phyloP scores from a whole-genome alignment of 768 basidiomycete genomes.

The Pleurotus salmoneostramineus region DNA sequence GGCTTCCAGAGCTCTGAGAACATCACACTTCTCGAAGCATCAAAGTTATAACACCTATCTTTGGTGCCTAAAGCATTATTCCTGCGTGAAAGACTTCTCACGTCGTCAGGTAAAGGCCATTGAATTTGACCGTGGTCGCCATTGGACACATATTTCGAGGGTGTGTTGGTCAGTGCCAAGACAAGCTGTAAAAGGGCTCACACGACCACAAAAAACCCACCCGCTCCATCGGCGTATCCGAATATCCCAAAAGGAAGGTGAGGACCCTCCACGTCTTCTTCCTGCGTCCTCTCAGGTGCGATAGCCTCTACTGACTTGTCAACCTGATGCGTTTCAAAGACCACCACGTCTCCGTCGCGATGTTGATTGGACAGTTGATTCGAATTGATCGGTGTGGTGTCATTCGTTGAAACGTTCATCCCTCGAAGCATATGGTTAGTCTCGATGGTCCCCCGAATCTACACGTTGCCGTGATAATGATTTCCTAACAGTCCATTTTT shows the following conservation, averaged over 20 bases:
- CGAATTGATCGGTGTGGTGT: not conserved
- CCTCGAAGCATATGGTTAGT: not conserved
- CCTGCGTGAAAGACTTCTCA: too few species aligned
- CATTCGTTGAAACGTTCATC: not conserved
- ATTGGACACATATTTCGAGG: not conserved
- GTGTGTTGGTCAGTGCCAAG: not conserved
- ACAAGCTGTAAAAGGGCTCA: not conserved
- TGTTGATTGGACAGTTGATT: not conserved
- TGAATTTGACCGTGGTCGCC: not conserved
- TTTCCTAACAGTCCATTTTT: not conserved
- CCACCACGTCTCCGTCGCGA: not conserved
- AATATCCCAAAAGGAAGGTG: not conserved
- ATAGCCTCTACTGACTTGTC: not conserved
- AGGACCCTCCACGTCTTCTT: not conserved
- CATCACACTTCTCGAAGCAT: not conserved
- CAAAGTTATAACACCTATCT: too few species aligned
- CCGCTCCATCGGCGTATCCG: not conserved
- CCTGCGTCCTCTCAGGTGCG: not conserved
- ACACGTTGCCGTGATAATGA: not conserved
- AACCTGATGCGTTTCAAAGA: not conserved
- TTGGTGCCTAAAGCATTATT: too few species aligned
- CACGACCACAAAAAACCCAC: not conserved
- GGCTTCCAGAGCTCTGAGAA: not conserved
- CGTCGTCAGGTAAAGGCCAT: not conserved
- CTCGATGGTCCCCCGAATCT: not conserved